Percentiles rank a stretch among this genome's conserved stretches.
Evolutionary conservation across 164 flowering plant genomes (phyloP).

Genomic region (Magnolia sinica): DNA sequence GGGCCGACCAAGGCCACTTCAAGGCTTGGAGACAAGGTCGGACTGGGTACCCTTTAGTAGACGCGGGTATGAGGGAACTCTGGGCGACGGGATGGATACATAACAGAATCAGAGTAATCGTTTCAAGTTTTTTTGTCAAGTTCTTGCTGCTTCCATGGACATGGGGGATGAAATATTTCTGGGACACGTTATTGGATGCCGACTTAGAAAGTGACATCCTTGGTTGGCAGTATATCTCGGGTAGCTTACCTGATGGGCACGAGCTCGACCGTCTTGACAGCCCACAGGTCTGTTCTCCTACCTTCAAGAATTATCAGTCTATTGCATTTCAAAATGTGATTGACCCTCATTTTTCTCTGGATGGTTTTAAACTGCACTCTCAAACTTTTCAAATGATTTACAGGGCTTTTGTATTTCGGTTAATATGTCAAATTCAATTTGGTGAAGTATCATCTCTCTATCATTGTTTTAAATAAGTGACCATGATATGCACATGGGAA

Average conservation of each 20-base stretch:
- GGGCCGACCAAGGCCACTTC: conserved; percentile 41
- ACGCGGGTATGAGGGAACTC: conserved; percentile 96
- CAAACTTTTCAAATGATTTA: not conserved
- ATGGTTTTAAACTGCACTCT: not conserved
- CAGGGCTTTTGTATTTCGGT: not conserved
- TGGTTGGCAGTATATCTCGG: conserved; percentile 97
- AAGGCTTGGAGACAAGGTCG: conserved; percentile 94
- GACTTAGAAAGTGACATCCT: conserved; percentile 90
- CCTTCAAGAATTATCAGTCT: not conserved
- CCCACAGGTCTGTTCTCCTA: conserved; percentile 55
- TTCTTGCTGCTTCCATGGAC: conserved; percentile 85
- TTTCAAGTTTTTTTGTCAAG: conserved; percentile 80
- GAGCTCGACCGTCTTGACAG: conserved; percentile 77
- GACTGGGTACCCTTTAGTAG: conserved; percentile 92
- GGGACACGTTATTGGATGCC: conserved; percentile 96
- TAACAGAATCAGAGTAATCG: conserved; percentile 76
- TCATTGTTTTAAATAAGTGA: too few species aligned
- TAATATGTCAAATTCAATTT: not conserved
- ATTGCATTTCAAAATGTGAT: not conserved
- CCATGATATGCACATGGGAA: too few species aligned
- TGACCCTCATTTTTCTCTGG: not conserved
- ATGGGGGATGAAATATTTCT: conserved; percentile 98
- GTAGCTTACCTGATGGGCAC: conserved; percentile 95
- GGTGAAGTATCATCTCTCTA: not conserved
- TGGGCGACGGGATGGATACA: conserved; percentile 99